These are phyloP conservation scores for Vitis rupestris DNA, from an alignment of 164 flowering plant genomes.

Conservation along the genomic window DNA sequence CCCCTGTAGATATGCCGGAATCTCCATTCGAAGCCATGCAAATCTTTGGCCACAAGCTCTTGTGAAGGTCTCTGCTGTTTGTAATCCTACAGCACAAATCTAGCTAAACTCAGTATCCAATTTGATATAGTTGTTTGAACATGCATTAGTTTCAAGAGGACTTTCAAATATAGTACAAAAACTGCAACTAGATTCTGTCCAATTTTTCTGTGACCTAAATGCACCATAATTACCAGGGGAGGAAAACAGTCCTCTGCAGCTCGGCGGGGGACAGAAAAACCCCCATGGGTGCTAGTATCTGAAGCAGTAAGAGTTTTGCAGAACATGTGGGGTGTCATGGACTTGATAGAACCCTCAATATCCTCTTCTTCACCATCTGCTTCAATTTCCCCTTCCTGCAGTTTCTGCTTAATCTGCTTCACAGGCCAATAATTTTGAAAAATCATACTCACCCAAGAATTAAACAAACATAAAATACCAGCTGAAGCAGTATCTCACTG, in stretches of 20 bases:
- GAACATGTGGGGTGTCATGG: constrained; percentile 90
- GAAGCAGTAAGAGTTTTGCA: constrained; percentile 99
- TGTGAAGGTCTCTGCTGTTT: constrained; percentile 95
- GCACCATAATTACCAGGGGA: constrained; percentile 62
- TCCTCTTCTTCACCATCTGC: constrained; percentile 51
- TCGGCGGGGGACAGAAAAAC: constrained; percentile 96
- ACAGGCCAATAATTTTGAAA: background rate
- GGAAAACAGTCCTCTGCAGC: constrained; percentile 99
- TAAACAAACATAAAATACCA: background rate
- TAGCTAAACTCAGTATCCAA: background rate
- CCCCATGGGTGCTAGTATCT: constrained; percentile 99
- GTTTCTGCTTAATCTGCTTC: constrained; percentile 59
- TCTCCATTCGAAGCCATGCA: constrained; percentile 89
- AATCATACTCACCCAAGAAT: background rate
- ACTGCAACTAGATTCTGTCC: too few relatives aligned
- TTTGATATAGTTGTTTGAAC: too few relatives aligned
- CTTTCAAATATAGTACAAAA: too few relatives aligned
- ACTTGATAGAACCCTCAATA: constrained; percentile 38
- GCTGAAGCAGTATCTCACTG: too few relatives aligned
- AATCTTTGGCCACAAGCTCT: constrained; percentile 94
- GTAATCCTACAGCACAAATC: constrained; percentile 61
- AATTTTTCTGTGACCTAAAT: background rate
- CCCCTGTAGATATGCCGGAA: constrained; percentile 96
- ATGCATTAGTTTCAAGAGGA: too few relatives aligned
- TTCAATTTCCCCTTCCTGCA: constrained; percentile 46